Conservation (phyloP, 371 early-diverging fungal genomes). For the Mortierella sp. region DNA sequence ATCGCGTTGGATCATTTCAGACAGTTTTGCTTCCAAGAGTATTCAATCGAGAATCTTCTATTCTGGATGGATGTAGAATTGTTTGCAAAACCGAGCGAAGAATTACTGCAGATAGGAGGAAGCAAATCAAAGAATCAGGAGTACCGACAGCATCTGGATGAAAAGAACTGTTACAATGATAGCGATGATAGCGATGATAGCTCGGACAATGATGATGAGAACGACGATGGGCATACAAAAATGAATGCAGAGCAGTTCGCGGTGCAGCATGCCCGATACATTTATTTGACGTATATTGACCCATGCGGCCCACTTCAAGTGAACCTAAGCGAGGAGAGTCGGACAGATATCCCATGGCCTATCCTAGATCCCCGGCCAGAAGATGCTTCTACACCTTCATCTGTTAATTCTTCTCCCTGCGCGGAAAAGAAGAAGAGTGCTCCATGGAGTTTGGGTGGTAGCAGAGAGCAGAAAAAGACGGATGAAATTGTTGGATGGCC, state of each 20-base stretch:
- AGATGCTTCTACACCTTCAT: not conserved
- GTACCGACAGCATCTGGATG: not conserved
- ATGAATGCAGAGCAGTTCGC: conserved; percentile 37
- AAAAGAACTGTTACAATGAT: not conserved
- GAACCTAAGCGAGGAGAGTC: conserved; percentile 67
- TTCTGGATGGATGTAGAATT: conserved; percentile 74
- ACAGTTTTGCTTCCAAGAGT: conserved; percentile 69
- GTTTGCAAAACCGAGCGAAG: conserved; percentile 50
- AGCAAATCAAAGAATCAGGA: not conserved
- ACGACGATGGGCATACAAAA: not conserved
- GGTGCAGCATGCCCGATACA: conserved; percentile 62
- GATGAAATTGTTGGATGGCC: conserved; percentile 36
- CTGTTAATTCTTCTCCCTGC: not conserved
- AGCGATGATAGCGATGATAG: conserved; percentile 12
- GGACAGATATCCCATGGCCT: conserved; percentile 61
- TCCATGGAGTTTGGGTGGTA: not conserved
- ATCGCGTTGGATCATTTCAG: conserved; percentile 64
- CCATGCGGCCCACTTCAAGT: conserved; percentile 64
- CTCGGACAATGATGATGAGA: conserved; percentile 11
- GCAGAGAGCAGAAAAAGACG: not conserved
- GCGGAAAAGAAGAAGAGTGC: not conserved
- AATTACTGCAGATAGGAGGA: conserved; percentile 6
- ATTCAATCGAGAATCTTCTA: conserved; percentile 66
- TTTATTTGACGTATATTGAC: conserved; percentile 67
- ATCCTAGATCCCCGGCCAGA: conserved; percentile 21